Conservation (phyloP, 805 yeast species). For the Suhomyces sp. region DNA sequence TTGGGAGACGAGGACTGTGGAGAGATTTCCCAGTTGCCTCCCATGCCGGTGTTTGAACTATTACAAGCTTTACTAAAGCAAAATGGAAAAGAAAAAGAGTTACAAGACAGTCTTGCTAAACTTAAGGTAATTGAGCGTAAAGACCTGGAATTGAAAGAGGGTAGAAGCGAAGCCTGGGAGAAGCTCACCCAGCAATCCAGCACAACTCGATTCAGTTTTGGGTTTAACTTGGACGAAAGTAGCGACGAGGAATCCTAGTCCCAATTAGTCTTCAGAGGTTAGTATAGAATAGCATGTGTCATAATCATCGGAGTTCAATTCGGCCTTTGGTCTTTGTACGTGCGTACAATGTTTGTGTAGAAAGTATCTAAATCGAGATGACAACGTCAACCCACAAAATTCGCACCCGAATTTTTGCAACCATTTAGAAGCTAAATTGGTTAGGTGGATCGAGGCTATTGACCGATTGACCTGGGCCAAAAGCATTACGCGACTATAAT, state of each 20-base stretch:
- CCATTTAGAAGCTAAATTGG: not conserved
- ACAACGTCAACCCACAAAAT: not conserved
- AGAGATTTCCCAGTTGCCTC: slow-evolving; percentile 40
- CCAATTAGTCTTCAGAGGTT: not conserved
- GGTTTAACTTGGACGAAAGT: slow-evolving; percentile 27
- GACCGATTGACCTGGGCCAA: not conserved
- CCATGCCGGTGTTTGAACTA: slow-evolving; percentile 60
- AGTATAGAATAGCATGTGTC: not conserved
- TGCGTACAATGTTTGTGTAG: not conserved
- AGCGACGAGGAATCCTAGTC: slow-evolving; percentile 17
- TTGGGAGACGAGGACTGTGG: slow-evolving; percentile 64
- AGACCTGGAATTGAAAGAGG: slow-evolving; percentile 24
- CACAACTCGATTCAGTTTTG: slow-evolving; percentile 26
- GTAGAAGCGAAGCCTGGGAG: slow-evolving; percentile 55
- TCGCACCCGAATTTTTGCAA: not conserved
- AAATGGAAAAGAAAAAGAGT: slow-evolving; percentile 34
- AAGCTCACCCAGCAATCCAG: slow-evolving; percentile 24
- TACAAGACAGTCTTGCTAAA: slow-evolving; percentile 30
- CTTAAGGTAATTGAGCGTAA: slow-evolving; percentile 33
- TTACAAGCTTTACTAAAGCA: slow-evolving; percentile 50
- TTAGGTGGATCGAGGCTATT: not conserved
- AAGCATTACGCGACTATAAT: not conserved
- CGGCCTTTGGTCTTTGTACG: not conserved
- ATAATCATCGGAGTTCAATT: not conserved
- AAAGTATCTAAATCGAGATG: not conserved